Base-by-base conservation (phyloP, 2,329 filamentous ascomycete genomes). In the Pyrenophora seminiperda region DNA sequence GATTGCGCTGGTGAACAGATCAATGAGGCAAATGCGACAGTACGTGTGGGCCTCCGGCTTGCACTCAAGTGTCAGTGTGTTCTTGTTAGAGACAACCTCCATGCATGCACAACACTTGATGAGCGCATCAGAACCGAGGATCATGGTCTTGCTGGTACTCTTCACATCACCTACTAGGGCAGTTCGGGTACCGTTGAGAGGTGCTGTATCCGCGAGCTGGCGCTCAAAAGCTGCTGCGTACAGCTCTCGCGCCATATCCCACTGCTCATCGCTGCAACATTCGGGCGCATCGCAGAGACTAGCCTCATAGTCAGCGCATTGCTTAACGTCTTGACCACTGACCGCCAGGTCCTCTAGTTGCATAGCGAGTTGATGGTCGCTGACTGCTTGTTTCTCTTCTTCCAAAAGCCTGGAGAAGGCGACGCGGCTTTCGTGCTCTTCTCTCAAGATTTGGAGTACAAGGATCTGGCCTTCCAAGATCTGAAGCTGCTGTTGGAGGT, bases 291-390 rank as follows among this genome's bases (percentile, higher is more conserved):
- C 4, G 7, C 20, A 7, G 7, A 51, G 22, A 18, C 33, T 50
- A 5, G 41, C 32, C 30, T 52, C 42, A 29, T 44, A 48, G 3
- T 57, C 45, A 9, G 33, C 40, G 19, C 27, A 41, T 19, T 17
- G 34, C 36, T 47, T 15, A 37, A 14, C 22, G 3, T 36, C 22
- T 7, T 41, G 24, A 13, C 47, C 15, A 2, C 36, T 20, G 6
- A 30, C 22, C 2, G 30, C n/a, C 6, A 50, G 11, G 9, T 39
- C 43, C 7, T 47, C 37, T 13, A 62, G 30, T 10, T n/a, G 39
- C 36, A 50, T 38, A 13, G 55, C 57, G 11, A 62, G 42, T 9
- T 51, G 34, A 19, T 63, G 56, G 36, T 59, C 58, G 17, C 13
- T n/a, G 7, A 41, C 41, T 7, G 58, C 55, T 20, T 56, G 56